Percentiles rank a stretch among this genome's conserved stretches.
These are phyloP conservation scores for Serendipita sp. DNA, from an alignment of 768 basidiomycete species.

Conservation along the genomic window DNA sequence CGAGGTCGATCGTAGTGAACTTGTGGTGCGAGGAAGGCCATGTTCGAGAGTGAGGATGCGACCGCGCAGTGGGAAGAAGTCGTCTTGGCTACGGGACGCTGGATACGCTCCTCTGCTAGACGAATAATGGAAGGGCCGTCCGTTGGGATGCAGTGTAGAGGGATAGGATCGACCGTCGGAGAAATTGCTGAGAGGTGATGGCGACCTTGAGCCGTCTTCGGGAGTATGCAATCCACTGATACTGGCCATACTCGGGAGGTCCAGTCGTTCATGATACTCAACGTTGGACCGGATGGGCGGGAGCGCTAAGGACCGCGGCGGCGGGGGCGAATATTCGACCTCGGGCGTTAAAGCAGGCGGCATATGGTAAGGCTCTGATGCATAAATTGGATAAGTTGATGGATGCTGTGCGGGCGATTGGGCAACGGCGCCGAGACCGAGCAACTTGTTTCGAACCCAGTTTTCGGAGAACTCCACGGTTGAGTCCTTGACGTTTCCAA, in stretches of 20 bases:
- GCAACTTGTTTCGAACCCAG: slow-evolving; percentile 6
- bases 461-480: slow-evolving; percentile 1
- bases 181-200: slow-evolving; percentile 1
- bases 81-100: slow-evolving; percentile 1
- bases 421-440: background rate
- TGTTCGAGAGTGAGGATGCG: background rate
- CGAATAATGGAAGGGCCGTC: background rate
- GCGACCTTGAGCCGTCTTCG: slow-evolving; percentile 1
- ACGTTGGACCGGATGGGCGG: background rate
- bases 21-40: background rate
- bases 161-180: background rate
- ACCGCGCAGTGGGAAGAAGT: background rate
- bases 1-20: background rate
- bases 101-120: background rate
- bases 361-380: background rate
- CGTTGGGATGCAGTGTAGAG: background rate
- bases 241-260: background rate
- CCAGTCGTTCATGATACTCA: background rate
- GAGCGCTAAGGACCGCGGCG: background rate
- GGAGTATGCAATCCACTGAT: slow-evolving; percentile 1
- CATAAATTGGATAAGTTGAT: background rate
- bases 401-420: slow-evolving; percentile 1
- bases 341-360: background rate
- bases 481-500: slow-evolving; percentile 5
- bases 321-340: slow-evolving; percentile 1